Percentiles rank a stretch among this genome's conserved stretches.
These are phyloP conservation scores for Articulospora tetracladia DNA, from an alignment of 495 filamentous ascomycete genomes.

Conservation along the genomic window DNA sequence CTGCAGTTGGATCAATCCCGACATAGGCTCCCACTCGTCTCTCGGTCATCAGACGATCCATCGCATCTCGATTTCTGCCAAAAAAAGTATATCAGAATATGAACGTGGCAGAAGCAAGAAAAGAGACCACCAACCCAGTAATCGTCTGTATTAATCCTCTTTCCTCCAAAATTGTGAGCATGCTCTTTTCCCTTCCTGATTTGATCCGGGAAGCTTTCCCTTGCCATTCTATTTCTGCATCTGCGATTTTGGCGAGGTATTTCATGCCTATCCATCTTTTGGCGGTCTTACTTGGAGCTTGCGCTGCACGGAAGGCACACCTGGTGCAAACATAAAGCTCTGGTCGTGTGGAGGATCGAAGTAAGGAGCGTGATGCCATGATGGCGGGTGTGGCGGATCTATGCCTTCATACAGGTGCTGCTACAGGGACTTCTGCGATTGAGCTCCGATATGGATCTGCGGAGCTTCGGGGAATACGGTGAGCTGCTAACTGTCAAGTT, in stretches of 20 bases:
- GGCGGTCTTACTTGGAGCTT: neutral
- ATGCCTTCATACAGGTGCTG: neutral
- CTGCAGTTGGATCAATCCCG: slow-evolving; percentile 89
- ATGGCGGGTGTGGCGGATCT: neutral
- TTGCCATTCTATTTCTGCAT: slow-evolving; percentile 56
- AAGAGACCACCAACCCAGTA: slow-evolving; percentile 59
- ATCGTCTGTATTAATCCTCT: slow-evolving; percentile 76
- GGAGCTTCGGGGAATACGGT: neutral
- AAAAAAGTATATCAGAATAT: slow-evolving; percentile 14
- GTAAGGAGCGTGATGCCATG: slow-evolving; percentile 22
- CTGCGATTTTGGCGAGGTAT: slow-evolving; percentile 45
- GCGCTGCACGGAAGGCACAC: slow-evolving; percentile 17
- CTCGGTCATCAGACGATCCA: slow-evolving; percentile 64
- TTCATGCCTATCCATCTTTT: slow-evolving; percentile 44
- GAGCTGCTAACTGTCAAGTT: too few relatives aligned
- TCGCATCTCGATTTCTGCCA: slow-evolving; percentile 53
- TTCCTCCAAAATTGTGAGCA: slow-evolving; percentile 70
- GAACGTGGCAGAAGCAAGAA: slow-evolving; percentile 7
- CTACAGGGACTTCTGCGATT: neutral
- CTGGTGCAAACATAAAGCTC: slow-evolving; percentile 21
- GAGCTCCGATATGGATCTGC: neutral
- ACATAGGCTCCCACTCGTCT: slow-evolving; percentile 78
- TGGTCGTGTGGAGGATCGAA: slow-evolving; percentile 15
- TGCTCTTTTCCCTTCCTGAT: slow-evolving; percentile 55
- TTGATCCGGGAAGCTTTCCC: slow-evolving; percentile 51